phyloP scores from a whole-genome alignment of 2,329 filamentous ascomycete genomes.

The Elsinoe necatrix region DNA sequence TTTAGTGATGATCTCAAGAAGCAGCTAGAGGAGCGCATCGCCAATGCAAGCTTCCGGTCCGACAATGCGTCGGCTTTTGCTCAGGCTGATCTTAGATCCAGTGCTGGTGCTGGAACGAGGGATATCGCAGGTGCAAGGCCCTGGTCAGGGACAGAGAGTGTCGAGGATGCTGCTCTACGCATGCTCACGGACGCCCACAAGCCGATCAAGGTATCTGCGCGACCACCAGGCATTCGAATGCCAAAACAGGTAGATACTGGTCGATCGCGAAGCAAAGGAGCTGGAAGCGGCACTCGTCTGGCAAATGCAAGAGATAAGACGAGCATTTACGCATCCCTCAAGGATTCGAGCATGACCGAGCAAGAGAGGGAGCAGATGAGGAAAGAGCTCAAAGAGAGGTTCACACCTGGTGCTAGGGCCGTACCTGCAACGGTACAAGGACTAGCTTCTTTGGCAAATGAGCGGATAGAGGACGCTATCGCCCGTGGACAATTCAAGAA shows the following conservation, averaged over 20 bases:
- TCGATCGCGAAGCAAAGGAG: slow-evolving; percentile 26
- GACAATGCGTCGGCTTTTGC: slow-evolving; percentile 48
- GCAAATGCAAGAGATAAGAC: slow-evolving; percentile 52
- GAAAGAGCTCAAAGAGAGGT: slow-evolving; percentile 70
- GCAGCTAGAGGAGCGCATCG: slow-evolving; percentile 51
- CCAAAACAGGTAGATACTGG: slow-evolving; percentile 39
- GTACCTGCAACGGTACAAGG: slow-evolving; percentile 72
- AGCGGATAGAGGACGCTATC: slow-evolving; percentile 89
- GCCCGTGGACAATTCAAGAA: slow-evolving; percentile 82
- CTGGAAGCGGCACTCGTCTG: slow-evolving; percentile 42
- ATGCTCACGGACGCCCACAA: slow-evolving; percentile 63
- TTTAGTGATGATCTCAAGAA: slow-evolving; percentile 54
- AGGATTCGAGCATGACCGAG: slow-evolving; percentile 53
- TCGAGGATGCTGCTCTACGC: slow-evolving; percentile 67
- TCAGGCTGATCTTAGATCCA: slow-evolving; percentile 45
- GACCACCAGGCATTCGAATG: slow-evolving; percentile 32
- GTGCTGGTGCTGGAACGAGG: slow-evolving; percentile 60
- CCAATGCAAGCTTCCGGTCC: slow-evolving; percentile 46
- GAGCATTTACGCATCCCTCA: slow-evolving; percentile 45
- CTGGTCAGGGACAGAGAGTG: slow-evolving; percentile 71
- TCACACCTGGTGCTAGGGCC: slow-evolving; percentile 60
- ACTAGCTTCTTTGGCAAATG: slow-evolving; percentile 74
- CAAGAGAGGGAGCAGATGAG: slow-evolving; percentile 64
- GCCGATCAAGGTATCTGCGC: slow-evolving; percentile 39
- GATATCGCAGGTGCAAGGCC: slow-evolving; percentile 58